These are phyloP conservation scores for Fusarium redolens DNA, from an alignment of 2,329 filamentous ascomycete genomes.

Conservation along the genomic window DNA sequence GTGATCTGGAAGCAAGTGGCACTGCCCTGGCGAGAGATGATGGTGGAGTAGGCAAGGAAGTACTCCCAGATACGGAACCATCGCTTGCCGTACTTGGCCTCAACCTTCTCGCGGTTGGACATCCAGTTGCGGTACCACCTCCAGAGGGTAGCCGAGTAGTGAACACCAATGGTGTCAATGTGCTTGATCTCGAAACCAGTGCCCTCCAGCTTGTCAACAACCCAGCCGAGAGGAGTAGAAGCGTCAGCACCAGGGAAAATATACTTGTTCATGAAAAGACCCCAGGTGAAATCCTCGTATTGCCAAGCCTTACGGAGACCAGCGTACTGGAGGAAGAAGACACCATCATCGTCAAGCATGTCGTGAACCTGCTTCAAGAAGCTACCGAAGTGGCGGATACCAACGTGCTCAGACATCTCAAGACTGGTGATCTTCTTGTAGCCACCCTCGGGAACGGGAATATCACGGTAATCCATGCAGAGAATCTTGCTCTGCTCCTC, in stretches of 20 bases:
- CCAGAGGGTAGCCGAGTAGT: constrained; percentile 97
- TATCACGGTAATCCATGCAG: constrained; percentile 98
- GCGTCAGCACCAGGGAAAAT: constrained; percentile 97
- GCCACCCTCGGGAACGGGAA: constrained; percentile 73
- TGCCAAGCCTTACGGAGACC: constrained; percentile 96
- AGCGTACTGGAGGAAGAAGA: constrained; percentile 95
- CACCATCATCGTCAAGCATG: constrained; percentile 96
- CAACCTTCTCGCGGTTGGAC: constrained; percentile 90
- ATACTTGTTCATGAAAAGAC: constrained; percentile 99
- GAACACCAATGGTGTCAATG: constrained; percentile 93
- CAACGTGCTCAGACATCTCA: constrained; percentile 99
- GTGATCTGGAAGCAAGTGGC: constrained; percentile 92
- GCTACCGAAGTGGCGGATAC: constrained; percentile 83
- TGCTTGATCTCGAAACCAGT: constrained; percentile 81
- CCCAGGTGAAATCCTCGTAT: constrained; percentile 98
- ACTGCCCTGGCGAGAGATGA: constrained; percentile 84
- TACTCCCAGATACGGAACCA: constrained; percentile 99
- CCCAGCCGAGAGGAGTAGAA: constrained; percentile 90
- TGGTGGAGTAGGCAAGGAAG: constrained; percentile 89
- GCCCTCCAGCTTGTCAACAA: constrained; percentile 85
- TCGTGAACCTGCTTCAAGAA: constrained; percentile 91
- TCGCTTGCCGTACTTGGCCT: constrained; percentile 92
- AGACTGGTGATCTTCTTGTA: constrained; percentile 98
- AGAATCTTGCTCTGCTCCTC: constrained; percentile 92
- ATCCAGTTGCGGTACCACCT: constrained; percentile 99